Base-by-base conservation (phyloP, 352 stramenopile genomes). In the Phytophthora macrochlamydospora region DNA sequence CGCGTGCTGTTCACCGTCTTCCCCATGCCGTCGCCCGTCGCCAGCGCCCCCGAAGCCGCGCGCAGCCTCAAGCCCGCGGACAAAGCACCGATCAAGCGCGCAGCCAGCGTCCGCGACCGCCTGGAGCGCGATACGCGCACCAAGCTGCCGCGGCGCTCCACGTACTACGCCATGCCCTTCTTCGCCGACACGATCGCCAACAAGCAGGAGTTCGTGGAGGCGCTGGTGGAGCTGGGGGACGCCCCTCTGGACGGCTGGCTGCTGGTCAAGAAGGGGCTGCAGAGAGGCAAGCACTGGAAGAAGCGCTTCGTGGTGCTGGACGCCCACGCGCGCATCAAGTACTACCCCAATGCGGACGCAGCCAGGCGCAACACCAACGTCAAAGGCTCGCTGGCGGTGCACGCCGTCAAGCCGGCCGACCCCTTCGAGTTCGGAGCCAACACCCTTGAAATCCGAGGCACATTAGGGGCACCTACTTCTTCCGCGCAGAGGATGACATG, bases 391-490 rank as follows among this genome's bases (percentile, higher is more conserved):
- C 63, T 95, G 8, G 83, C 76, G 0, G 83, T 95, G n/a, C 79
- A 92, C 49, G 84, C 84, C 0, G 87, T 93, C 13, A 90, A 93
- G 43, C 81, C 87, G 2, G 85, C 85, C 0, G 74, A 93, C 52
- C 77, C 82, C 13, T 83, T 90, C 62, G 79, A 90, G 55, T 91
- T 92, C 54, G 83, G 83, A 44, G 76, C 82, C 42, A 91, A 89
- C 44, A 93, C 87, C 44, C 77, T 95, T 29, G 82, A 93, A 58
- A 75, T 95, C 5, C 65, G 82, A 55, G 85, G 87, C 40, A 93
- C 84, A 29, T 63, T 93, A 4, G 87, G 87, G 87, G 81, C 53
- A 95, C 78, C 32, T 95, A 93, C 68, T 92, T 92, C 65, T 89
- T 95, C 58, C 80, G 83, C 28, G 81, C 84, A 0, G 87, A 95